phyloP scores from a whole-genome alignment of 1,139 yeast species.

The Protomyces inundatus region DNA sequence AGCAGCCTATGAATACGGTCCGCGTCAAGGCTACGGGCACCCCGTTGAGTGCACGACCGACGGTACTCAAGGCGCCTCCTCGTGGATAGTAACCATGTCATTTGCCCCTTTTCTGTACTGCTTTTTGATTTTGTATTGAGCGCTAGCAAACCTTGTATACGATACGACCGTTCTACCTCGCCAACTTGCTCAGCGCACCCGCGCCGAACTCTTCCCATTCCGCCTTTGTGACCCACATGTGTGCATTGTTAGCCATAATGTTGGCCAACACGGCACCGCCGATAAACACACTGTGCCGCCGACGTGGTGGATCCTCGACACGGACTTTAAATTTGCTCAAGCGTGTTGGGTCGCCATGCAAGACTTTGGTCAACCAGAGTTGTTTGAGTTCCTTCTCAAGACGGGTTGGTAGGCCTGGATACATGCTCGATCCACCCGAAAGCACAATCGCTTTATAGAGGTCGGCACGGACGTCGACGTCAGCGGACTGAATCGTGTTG shows the following conservation, averaged over 20 bases:
- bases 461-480: constrained; percentile 84
- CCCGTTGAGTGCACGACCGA: neutral
- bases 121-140: neutral
- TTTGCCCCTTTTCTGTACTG: neutral
- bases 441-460: constrained; percentile 87
- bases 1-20: neutral
- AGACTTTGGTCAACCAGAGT: constrained; percentile 84
- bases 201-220: constrained; percentile 99
- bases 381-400: constrained; percentile 93
- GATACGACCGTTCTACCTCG: constrained; percentile 38
- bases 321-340: constrained; percentile 88
- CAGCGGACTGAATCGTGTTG: constrained; percentile 90
- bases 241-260: constrained; percentile 97
- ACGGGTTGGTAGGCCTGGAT: constrained; percentile 95
- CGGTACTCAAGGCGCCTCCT: neutral
- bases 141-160: neutral
- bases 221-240: constrained; percentile 89
- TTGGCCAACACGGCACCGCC: constrained; percentile 99
- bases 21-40: neutral
- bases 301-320: constrained; percentile 98
- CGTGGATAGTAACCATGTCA: neutral
- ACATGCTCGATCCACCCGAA: constrained; percentile 98
- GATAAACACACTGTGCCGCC: constrained; percentile 97
- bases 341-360: constrained; percentile 80
- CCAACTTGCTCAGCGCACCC: constrained; percentile 71